phyloP scores from a whole-genome alignment of 331 rosid species.

The Phaseolus coccineus region DNA sequence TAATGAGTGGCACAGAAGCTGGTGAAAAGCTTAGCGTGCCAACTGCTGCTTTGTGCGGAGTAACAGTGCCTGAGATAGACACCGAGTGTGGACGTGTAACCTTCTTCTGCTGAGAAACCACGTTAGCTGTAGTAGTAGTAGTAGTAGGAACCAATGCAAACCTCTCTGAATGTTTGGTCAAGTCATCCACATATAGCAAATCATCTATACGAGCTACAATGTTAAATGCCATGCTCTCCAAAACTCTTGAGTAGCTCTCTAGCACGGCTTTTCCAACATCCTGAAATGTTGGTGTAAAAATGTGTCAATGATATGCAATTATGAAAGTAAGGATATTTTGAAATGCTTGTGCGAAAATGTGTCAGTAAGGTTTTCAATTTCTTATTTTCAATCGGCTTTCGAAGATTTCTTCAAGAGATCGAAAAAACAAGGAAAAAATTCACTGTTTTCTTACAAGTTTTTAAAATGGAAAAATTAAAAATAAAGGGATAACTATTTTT shows the following conservation, averaged over 20 bases:
- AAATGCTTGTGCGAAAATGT: conserved; percentile 35
- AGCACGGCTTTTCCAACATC: conserved; percentile 91
- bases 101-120: conserved; percentile 62
- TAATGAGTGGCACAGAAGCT: conserved; percentile 63
- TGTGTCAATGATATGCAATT: not conserved
- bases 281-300: conserved; percentile 56
- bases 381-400: too few relatives aligned
- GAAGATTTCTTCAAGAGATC: too few relatives aligned
- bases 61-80: conserved; percentile 74
- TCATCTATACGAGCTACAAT: conserved; percentile 91
- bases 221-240: conserved; percentile 97
- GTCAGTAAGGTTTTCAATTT: too few relatives aligned
- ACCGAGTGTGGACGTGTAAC: conserved; percentile 62
- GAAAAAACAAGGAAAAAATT: too few relatives aligned
- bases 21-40: conserved; percentile 76
- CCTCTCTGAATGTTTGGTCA: conserved; percentile 76
- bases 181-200: conserved; percentile 82
- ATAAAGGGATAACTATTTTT: not conserved
- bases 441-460: too few relatives aligned
- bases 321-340: conserved; percentile 30
- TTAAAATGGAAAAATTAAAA: too few relatives aligned
- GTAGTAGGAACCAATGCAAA: conserved; percentile 64
- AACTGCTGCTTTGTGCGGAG: conserved; percentile 72
- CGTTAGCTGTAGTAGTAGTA: conserved; percentile 56
- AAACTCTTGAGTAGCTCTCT: conserved; percentile 95